Evolutionary conservation across 768 basidiomycete species (phyloP).

Genomic region (Suillus clintonianus): DNA sequence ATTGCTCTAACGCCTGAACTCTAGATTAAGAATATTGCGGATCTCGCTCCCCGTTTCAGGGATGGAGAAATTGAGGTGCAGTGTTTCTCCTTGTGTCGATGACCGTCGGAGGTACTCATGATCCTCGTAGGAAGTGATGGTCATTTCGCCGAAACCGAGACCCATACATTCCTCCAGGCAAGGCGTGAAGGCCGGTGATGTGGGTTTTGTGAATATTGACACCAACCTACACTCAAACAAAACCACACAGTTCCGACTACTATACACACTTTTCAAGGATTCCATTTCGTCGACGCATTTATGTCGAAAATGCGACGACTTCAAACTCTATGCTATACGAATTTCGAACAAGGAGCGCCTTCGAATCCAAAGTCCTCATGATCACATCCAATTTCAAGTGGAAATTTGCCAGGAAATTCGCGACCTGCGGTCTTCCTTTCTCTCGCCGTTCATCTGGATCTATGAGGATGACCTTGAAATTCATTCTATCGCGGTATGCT

Average conservation of each 20-base stretch:
- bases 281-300: constrained; percentile 14
- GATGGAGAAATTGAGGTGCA: constrained; percentile 52
- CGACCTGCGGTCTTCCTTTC: constrained; percentile 37
- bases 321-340: constrained; percentile 34
- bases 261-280: constrained; percentile 14
- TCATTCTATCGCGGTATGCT: constrained; percentile 43
- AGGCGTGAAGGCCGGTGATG: constrained; percentile 9
- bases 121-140: constrained; percentile 44
- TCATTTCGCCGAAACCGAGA: constrained; percentile 43
- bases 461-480: constrained; percentile 42
- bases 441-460: constrained; percentile 39
- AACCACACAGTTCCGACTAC: constrained; percentile 39
- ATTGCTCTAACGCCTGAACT: neutral
- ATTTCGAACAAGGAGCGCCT: constrained; percentile 15
- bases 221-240: constrained; percentile 1
- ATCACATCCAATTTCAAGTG: constrained; percentile 29
- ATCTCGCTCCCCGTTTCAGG: constrained; percentile 46
- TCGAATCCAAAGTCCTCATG: constrained; percentile 17
- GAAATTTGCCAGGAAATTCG: constrained; percentile 37
- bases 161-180: constrained; percentile 33
- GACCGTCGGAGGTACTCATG: neutral
- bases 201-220: constrained; percentile 14
- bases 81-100: neutral
- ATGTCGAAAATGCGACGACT: constrained; percentile 31
- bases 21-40: constrained; percentile 32